Evolutionary conservation across 257 asterid genomes (phyloP), one percentile per base, ranked within the genome.

Genomic region (Solanum arcanum): DNA sequence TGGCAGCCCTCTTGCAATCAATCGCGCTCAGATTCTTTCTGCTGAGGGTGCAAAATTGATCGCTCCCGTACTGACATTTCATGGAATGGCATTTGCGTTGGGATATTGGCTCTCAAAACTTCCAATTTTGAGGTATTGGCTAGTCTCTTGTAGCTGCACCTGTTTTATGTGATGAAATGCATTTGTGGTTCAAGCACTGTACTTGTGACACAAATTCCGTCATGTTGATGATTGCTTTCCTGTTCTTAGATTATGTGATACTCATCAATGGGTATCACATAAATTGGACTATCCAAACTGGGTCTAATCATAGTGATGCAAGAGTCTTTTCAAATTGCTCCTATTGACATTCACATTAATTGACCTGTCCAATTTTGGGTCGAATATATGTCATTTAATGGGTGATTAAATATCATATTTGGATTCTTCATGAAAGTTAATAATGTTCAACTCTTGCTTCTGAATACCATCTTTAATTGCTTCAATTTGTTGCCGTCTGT

Each of bases 1-100:
- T 59, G 99, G 99, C 73, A 95, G 99, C 89, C 99, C 99, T 44
- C 99, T 97, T 88, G 98, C 99, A 35, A 93, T 97, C 64, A 97
- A 97, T 75, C 91, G 96, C 68, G 90, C 89, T 90, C 98, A 93
- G 88, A 97, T 97, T 87, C 98, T 96, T 83, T 97, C 99, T 3
- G 73, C 92, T 0, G 98, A 95, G 89, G 99, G 99, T 62, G 89
- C 95, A 87, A 92, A 92, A 87, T 91, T 97, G 94, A 89, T 97
- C 7, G 97, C 91, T 73, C 99, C 99, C 1, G 96, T 97, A 39
- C 88, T 97, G 86, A 86, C 94, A 7, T 97, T 97, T 91, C 99
- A 97, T 89, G 94, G 94, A 4, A 91, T 86, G 82, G 98, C 99
- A n/a, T 94, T 97, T 86, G 86, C 96, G 41, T 86, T 96, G 92